Base-by-base conservation (phyloP, 108 stramenopile species). In the Pinguiococcus pyrenoidosus region DNA sequence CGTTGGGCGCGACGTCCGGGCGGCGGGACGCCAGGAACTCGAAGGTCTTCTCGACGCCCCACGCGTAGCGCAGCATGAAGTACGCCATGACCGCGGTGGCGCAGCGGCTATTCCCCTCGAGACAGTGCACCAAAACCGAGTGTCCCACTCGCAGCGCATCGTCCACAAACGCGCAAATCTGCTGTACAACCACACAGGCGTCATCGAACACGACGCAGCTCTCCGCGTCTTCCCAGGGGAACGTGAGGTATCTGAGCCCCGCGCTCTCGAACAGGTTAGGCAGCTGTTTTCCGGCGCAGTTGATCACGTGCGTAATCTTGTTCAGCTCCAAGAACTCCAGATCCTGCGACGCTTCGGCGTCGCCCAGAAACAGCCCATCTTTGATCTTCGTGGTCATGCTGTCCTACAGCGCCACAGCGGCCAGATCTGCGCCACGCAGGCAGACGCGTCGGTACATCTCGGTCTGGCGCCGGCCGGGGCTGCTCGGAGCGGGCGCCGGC, bases 251-350 rank as follows among this genome's bases (percentile, higher is more conserved):
- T 7, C 66, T 33, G 0, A 74, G 48, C 0, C 73, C 72, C 36
- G 68, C 67, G 9, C 42, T 37, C 29, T 60, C 63, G 67, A 66
- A 74, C 5, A 74, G 54, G 32, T 74, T 74, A 0, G 69, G 73
- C 12, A 74, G 51, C 58, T 74, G 60, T 14, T 62, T 33, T 1
- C 73, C 73, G 18, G 69, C 68, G 22, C 63, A 65, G 29, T 73
- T 73, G 40, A 73, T 71, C n/a, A 73, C 33, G 44, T 67, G 60
- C 1, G 47, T 57, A 12, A 74, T 68, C 54, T 74, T 74, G 32
- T 74, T 74, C 17, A 71, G 46, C 62, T 74, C 69, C 16, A 74
- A 51, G 50, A 74, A 74, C 28, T 71, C 68, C 2, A 54, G 54
- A 36, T 71, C 69, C 54, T 71, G 69, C 14, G 54, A 57, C 4